Evolutionary conservation across 2,329 filamentous ascomycete species (phyloP).

Genomic region (Nannizziopsis barbatae): DNA sequence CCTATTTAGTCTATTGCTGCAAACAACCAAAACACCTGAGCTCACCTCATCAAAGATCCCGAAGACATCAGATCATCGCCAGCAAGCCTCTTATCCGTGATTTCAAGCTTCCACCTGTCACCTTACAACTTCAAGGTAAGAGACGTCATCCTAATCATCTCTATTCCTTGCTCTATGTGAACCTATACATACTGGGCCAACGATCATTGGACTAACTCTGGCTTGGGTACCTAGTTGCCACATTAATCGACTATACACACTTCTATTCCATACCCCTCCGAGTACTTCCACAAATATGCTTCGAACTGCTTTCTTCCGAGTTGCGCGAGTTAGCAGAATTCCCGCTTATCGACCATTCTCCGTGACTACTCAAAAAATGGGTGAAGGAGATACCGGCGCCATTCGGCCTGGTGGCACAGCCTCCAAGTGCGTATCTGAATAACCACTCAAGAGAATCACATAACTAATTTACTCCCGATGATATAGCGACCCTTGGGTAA

Average conservation of each 20-base stretch:
- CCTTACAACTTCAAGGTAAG: not conserved
- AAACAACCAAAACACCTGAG: no score
- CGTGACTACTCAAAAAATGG: slow-evolving; percentile 52
- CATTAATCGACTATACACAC: no score
- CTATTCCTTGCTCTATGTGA: no score
- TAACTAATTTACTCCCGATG: slow-evolving; percentile 1
- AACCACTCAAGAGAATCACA: not conserved
- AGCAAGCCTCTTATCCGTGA: no score
- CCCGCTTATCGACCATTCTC: slow-evolving; percentile 49
- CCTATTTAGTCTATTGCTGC: no score
- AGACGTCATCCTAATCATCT: not conserved
- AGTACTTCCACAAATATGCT: slow-evolving; percentile 48
- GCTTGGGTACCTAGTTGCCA: not conserved
- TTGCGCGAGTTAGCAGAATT: slow-evolving; percentile 44
- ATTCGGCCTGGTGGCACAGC: slow-evolving; percentile 25
- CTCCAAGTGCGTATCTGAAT: slow-evolving; percentile 26
- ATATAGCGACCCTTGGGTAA: slow-evolving; percentile 76
- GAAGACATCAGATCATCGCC: no score
- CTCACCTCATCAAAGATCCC: no score
- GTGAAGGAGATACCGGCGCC: slow-evolving; percentile 57
- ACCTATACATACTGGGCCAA: no score
- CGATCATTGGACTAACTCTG: no score
- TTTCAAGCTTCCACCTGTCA: no score
- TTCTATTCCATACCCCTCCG: not conserved
- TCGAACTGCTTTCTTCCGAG: slow-evolving; percentile 52